Base-by-base conservation (phyloP, 2,329 filamentous ascomycete genomes). In the Diaporthe aspalathi region DNA sequence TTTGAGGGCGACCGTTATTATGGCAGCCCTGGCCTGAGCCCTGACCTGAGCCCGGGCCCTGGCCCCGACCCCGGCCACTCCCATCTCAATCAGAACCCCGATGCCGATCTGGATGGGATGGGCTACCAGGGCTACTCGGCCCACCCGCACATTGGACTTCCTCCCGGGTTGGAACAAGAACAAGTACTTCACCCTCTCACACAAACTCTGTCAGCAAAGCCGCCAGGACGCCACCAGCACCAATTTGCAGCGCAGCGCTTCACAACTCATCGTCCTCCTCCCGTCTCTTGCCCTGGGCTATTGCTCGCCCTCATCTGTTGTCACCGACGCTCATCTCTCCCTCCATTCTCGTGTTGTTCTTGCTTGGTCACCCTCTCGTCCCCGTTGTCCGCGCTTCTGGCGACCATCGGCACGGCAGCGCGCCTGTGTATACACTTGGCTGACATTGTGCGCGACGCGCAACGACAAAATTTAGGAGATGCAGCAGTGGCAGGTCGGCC, bases 401-500 rank as follows among this genome's bases (percentile, higher is more conserved):
- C 60, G 35, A 32, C n/a, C 45, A 9, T 43, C 20, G 27, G 43
- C 56, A 14, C 38, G 11, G 35, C 35, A 7, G 2, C 35, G 6
- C 20, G 12, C 54, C 6, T 22, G 17, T n/a, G 17, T 20, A 29
- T 35, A 54, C 52, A 54, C 24, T 29, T 50, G 16, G 60, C 60
- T 68, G 22, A 68, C 66, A 57, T 12, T 68, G 3, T 49, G 66
- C 71, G 57, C 66, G 52, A 71, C 45, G 66, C 76, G 74, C 77
- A 74, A 68, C 74, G 74, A 75, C 73, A 78, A 78, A 40, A 67
- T 60, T 60, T 72, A 88, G 86, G 86, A 81, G 82, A 89, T 89
- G 87, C 85, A 89, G 83, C 86, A 88, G 82, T 89, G 87, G 87
- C 86, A 88, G 81, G 85, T 89, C 80, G 86, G 87, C 82, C 86